phyloP scores from a whole-genome alignment of 148 eudicot species.

The Drosera capensis region DNA sequence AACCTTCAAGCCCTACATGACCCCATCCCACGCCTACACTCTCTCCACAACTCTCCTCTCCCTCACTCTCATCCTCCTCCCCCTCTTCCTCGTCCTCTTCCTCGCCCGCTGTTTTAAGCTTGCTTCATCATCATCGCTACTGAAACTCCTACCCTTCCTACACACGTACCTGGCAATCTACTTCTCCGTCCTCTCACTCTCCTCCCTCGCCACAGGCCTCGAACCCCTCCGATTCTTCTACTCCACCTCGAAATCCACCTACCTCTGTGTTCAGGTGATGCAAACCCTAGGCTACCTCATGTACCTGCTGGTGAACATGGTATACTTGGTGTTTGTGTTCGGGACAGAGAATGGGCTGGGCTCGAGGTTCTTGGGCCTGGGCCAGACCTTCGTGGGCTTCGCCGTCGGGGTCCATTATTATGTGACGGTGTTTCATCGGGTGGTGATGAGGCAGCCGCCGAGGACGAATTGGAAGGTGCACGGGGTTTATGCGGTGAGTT shows the following conservation, averaged over 20 bases:
- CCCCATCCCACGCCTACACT: conserved; percentile 48
- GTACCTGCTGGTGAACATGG: conserved; percentile 47
- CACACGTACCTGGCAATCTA: conserved; percentile 70
- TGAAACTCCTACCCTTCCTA: conserved; percentile 57
- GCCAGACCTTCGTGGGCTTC: conserved; percentile 68
- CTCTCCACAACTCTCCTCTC: conserved; percentile 43
- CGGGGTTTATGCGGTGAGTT: conserved; percentile 81
- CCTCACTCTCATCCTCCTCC: conserved; percentile 48
- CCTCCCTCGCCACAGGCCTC: conserved; percentile 54
- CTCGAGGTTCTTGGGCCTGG: conserved; percentile 60
- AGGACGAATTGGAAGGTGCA: conserved; percentile 76
- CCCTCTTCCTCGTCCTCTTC: conserved; percentile 55
- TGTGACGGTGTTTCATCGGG: conserved; percentile 74
- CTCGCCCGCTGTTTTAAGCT: conserved; percentile 52
- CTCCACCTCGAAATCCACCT: conserved; percentile 61
- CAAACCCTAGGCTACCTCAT: conserved; percentile 65
- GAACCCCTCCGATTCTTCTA: conserved; percentile 77
- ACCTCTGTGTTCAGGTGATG: conserved; percentile 56
- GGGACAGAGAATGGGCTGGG: conserved; percentile 48
- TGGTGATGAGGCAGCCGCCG: conserved; percentile 68
- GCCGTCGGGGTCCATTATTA: conserved; percentile 89
- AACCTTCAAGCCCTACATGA: conserved; percentile 60
- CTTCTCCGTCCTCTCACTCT: conserved; percentile 59
- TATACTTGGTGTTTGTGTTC: conserved; percentile 67
- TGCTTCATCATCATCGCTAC: conserved; percentile 71